Conservation (phyloP, 2,329 filamentous ascomycete genomes). For the Cladosporium sp. region DNA sequence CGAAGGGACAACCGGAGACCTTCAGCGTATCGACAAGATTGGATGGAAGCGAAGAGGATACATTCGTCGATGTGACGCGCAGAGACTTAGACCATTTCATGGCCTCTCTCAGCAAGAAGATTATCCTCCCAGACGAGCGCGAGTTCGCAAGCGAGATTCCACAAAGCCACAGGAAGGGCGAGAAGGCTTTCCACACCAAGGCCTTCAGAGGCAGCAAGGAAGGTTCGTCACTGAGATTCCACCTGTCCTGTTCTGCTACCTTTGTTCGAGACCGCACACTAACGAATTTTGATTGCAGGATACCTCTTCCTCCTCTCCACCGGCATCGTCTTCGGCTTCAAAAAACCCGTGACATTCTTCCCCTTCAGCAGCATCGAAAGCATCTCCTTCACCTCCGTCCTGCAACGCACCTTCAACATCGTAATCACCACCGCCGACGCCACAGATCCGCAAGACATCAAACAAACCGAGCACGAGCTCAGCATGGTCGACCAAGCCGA, state of each 20-base stretch:
- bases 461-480: constrained; percentile 56
- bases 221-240: constrained; percentile 37
- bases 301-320: constrained; percentile 60
- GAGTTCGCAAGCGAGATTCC: constrained; percentile 58
- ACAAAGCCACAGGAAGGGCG: constrained; percentile 58
- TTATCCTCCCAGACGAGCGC: constrained; percentile 51
- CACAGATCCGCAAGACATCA: constrained; percentile 35
- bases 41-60: constrained; percentile 39
- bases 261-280: not conserved
- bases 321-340: constrained; percentile 62
- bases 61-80: constrained; percentile 41
- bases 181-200: constrained; percentile 62
- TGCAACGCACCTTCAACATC: constrained; percentile 64
- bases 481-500: constrained; percentile 63
- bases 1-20: constrained; percentile 21
- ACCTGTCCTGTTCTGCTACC: not conserved
- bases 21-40: not conserved
- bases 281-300: constrained; percentile 37
- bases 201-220: constrained; percentile 63
- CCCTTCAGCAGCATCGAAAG: constrained; percentile 56
- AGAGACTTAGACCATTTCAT: constrained; percentile 49
- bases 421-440: constrained; percentile 41
- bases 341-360: constrained; percentile 61
- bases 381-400: constrained; percentile 60
- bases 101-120: constrained; percentile 39